Base-by-base conservation (phyloP, 1,284 basidiomycete genomes). In the Leccinum pseudoinsigne region DNA sequence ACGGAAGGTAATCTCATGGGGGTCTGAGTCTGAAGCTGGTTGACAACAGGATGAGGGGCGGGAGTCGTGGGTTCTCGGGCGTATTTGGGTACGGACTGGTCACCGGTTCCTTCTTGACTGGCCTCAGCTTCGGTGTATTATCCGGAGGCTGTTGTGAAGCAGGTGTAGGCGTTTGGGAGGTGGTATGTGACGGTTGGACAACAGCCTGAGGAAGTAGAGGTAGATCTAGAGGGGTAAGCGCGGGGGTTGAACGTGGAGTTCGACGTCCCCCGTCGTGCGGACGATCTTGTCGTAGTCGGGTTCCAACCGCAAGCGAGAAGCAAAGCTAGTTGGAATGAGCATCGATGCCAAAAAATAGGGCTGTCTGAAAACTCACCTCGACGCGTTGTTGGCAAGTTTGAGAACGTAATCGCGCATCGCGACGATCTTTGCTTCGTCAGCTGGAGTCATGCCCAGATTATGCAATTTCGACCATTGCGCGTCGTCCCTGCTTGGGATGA, bases 371-470 rank as follows among this genome's bases (percentile, higher is more conserved):
- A 53, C 78, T 59, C 56, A 87, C 87, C 85, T 88, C 64, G 82
- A 79, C 1, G 81, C 79, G 2, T 89, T 86, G 65, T 88, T 86
- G 2, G 94, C 91, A 9, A 95, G 83, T 72, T 94, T 94, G 61
- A 89, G 77, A 57, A 97, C 91, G 73, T 97, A 94, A 67, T 96
- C 94, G 28, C 91, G 83, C 85, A 99, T 86, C 0, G 93, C 88
- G 26, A 88, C 79, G 26, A 97, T 79, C 74, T 97, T 97, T 55
- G 80, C 79, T 74, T 96, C 94, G 71, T 97, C 94, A 18, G 81
- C 81, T 1, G 83, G 68, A 1, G 85, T 88, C 90, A 97, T 91
- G 1, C 97, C 95, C 16, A 95, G 77, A 66, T 93, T 87, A 60
- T 93, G 86, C 56, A 97, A 73, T 71, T 89, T 92, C 47, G 77